phyloP scores from a whole-genome alignment of 306 rosid species.

The Malus fusca region DNA sequence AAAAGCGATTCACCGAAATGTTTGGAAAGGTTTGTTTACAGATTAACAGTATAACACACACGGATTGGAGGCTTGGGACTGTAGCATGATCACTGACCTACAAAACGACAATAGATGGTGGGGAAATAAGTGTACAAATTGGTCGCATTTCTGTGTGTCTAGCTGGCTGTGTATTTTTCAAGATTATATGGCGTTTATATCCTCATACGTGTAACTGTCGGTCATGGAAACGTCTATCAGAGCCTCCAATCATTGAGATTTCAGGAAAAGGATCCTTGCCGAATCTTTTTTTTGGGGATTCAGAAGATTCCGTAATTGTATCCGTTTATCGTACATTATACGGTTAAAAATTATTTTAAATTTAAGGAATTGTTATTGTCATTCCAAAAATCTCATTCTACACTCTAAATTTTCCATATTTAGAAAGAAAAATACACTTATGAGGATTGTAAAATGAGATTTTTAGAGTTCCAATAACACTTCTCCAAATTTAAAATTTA shows the following conservation, averaged over 20 bases:
- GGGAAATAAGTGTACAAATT: conserved; percentile 25
- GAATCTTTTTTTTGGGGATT: too few relatives aligned
- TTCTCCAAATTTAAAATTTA: too few relatives aligned
- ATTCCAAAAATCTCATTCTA: too few relatives aligned
- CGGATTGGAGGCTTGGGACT: not conserved
- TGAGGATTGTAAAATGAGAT: too few relatives aligned
- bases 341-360: too few relatives aligned
- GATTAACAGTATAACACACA: not conserved
- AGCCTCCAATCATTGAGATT: conserved; percentile 25
- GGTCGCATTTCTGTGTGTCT: conserved; percentile 13
- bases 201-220: conserved; percentile 41
- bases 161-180: conserved; percentile 44
- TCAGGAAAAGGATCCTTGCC: not conserved
- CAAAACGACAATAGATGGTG: not conserved
- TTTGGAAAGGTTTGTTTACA: not conserved
- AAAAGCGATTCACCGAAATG: not conserved
- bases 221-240: conserved; percentile 22
- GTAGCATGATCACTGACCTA: not conserved
- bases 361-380: too few relatives aligned
- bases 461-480: too few relatives aligned
- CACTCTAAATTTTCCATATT: too few relatives aligned
- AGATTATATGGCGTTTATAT: conserved; percentile 15
- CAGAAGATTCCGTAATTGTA: accelerated
- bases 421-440: too few relatives aligned
- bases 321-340: too few relatives aligned